Evolutionary conservation across 1,284 basidiomycete genomes (phyloP).

Genomic region (Taiwanofungus camphoratus): DNA sequence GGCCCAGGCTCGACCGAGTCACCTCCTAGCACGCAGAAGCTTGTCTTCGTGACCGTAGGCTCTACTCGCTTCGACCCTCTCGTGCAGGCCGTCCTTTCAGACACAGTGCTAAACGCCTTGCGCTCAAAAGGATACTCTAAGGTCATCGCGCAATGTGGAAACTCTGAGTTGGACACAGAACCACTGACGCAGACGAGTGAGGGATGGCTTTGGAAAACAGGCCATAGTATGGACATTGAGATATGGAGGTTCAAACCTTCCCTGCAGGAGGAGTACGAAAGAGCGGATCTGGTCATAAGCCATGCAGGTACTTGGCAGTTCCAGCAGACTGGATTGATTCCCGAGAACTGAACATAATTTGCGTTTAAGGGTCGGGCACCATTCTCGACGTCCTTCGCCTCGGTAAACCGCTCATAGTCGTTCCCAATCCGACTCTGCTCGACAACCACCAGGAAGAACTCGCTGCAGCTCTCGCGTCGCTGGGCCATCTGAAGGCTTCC

Average conservation of each 20-base stretch:
- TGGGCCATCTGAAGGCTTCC: conserved; percentile 62
- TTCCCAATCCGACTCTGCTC: conserved; percentile 85
- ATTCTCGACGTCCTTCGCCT: conserved; percentile 84
- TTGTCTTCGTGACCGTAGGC: conserved; percentile 82
- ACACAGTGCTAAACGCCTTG: conserved; percentile 50
- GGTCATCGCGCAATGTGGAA: conserved; percentile 75
- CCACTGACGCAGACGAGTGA: conserved; percentile 15
- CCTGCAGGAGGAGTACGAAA: conserved; percentile 57
- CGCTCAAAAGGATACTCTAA: conserved; percentile 46
- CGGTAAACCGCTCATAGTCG: conserved; percentile 74
- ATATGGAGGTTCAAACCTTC: conserved; percentile 71
- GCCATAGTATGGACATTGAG: conserved; percentile 47
- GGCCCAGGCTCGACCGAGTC: conserved; percentile 9
- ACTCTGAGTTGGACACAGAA: conserved; percentile 27
- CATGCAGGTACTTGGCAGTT: conserved; percentile 69
- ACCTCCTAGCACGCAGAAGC: conserved; percentile 34
- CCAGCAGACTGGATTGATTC: too few relatives aligned
- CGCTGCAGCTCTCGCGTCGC: conserved; percentile 60
- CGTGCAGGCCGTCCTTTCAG: conserved; percentile 57
- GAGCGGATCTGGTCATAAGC: conserved; percentile 78
- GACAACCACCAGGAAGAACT: conserved; percentile 95
- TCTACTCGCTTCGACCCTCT: conserved; percentile 85
- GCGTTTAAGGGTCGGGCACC: conserved; percentile 81
- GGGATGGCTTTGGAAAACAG: conserved; percentile 25
- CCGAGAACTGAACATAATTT: conserved; percentile 6